Base-by-base conservation (phyloP, 2,329 filamentous ascomycete species). In the Colletotrichum sp. region DNA sequence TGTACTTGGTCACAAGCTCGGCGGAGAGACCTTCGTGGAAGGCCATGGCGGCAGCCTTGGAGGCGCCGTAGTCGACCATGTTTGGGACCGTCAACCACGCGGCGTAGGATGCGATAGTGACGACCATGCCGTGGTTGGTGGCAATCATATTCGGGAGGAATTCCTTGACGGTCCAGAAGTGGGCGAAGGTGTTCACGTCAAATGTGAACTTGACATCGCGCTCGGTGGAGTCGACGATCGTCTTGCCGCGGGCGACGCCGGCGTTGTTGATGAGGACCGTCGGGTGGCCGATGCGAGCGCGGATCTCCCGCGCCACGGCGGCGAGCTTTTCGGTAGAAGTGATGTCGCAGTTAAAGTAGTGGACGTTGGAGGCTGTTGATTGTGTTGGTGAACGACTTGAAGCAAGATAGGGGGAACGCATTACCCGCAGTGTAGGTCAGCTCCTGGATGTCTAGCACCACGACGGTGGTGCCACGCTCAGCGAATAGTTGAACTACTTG, bases 251-350 rank as follows among this genome's bases (percentile, higher is more conserved):
- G 18, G 86, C 89, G 33, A 93, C 87, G 74, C 92, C 93, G 11
- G 93, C 93, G 79, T 94, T 94, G 84, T 94, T 93, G 84, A 94
- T 92, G 6, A 95, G 85, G 74, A 95, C 85, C 0, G 92, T 94
- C 1, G 93, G 93, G 63, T 89, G 79, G 70, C 93, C 93, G 70
- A 94, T 84, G 15, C 87, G 81, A 34, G 82, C 80, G 66, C 89
- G 87, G 78, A 95, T 87, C 6, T 84, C 79, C 15, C 85, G 78
- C 1, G 90, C 91, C 8, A 87, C 87, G 4, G 83, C 80, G 8
- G 86, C 80, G 76, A 94, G 87, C 43, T 85, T 86, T 16, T 86
- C 79, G 6, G 89, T 84, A 0, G 88, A 91, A 63, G 91, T 90
- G 76, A 95, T 89, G 82, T 96, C 93, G 84, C 92, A 93, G 77